Percentiles rank a stretch among this genome's conserved stretches.
Conservation (phyloP, 2,329 filamentous ascomycete species). For the Trichoderma sp. region DNA sequence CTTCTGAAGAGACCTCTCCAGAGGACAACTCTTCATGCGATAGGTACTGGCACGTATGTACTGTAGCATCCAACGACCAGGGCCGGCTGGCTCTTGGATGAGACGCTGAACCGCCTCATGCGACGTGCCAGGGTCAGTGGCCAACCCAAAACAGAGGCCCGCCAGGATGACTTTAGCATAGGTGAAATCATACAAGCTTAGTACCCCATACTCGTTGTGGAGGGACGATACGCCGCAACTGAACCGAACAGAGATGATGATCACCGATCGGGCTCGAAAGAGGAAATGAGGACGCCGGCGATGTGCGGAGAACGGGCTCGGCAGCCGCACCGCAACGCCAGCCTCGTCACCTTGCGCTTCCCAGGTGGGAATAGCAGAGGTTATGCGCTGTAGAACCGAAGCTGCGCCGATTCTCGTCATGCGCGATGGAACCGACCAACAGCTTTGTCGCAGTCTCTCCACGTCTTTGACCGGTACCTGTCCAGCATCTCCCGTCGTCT, state of each 20-base stretch:
- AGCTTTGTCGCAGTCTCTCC: not conserved
- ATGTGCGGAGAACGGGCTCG: conserved; percentile 12
- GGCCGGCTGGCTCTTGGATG: not conserved
- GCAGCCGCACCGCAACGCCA: conserved; percentile 4
- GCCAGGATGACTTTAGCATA: conserved; percentile 2
- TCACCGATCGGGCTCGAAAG: conserved; percentile 17
- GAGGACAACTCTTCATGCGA: not conserved
- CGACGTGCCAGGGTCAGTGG: not conserved
- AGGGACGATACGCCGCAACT: conserved; percentile 9
- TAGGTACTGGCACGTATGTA: not conserved
- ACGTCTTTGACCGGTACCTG: not conserved
- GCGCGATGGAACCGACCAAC: conserved; percentile 15
- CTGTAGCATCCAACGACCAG: not conserved
- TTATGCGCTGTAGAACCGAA: conserved; percentile 13
- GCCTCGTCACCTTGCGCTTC: conserved; percentile 1
- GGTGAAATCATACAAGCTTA: conserved; percentile 13
- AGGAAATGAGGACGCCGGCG: conserved; percentile 14
- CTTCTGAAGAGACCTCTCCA: not conserved
- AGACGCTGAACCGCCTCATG: conserved; percentile 14
- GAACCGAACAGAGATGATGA: conserved; percentile 19
- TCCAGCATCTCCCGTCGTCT: not conserved
- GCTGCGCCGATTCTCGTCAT: conserved; percentile 12
- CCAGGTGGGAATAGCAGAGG: conserved; percentile 1
- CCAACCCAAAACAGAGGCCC: not conserved
- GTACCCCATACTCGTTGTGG: conserved; percentile 12